Evolutionary conservation across 768 basidiomycete genomes (phyloP).

Genomic region (Xerocomus potaroensis): DNA sequence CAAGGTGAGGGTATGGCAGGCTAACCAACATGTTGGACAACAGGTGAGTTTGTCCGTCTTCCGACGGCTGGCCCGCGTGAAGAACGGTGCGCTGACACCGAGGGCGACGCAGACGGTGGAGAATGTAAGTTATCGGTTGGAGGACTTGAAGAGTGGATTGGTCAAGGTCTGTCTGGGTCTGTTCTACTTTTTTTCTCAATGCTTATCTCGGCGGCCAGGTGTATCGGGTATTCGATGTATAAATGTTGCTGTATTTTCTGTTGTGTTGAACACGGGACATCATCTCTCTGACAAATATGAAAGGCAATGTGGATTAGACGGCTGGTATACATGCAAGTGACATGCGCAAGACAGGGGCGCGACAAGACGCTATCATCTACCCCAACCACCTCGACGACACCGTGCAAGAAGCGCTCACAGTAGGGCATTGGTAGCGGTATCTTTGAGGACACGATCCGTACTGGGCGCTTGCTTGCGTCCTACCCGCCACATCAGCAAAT

Average conservation of each 20-base stretch:
- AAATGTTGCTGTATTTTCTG: too few relatives aligned
- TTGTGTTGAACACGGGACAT: too few relatives aligned
- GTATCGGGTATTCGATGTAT: conserved; percentile 39
- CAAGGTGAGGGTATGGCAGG: conserved; percentile 82
- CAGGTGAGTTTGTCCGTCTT: conserved; percentile 50
- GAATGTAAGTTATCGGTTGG: conserved; percentile 78
- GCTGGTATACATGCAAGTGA: not conserved
- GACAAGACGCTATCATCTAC: too few relatives aligned
- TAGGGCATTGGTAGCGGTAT: not conserved
- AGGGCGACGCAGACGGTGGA: conserved; percentile 56
- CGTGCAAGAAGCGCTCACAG: not conserved
- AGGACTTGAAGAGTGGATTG: conserved; percentile 82
- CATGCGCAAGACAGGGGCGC: too few relatives aligned
- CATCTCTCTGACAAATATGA: not conserved
- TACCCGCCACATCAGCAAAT: too few relatives aligned
- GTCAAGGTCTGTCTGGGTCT: conserved; percentile 53
- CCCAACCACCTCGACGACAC: not conserved
- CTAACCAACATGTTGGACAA: conserved; percentile 80
- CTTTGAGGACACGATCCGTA: not conserved
- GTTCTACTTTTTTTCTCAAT: not conserved
- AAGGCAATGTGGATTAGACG: not conserved
- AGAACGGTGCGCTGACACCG: conserved; percentile 33
- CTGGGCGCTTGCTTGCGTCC: not conserved
- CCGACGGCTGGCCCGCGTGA: conserved; percentile 25
- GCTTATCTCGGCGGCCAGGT: conserved; percentile 29